These are phyloP conservation scores for Dovyalis caffra DNA, from an alignment of 345 rosid genomes.

Conservation along the genomic window DNA sequence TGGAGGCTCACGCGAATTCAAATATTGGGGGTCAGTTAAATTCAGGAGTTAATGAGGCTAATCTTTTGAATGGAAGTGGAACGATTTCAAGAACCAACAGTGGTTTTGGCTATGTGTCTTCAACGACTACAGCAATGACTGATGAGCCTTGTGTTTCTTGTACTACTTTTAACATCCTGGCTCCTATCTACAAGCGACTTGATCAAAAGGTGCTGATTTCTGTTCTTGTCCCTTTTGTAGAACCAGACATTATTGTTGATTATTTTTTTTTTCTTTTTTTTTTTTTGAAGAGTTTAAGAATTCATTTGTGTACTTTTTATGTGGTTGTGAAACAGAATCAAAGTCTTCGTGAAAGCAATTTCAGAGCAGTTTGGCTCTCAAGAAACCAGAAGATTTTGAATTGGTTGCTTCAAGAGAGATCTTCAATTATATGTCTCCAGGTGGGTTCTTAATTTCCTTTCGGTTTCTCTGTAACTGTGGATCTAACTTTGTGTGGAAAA, in stretches of 20 bases:
- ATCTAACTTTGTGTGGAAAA: not conserved
- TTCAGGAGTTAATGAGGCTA: constrained; percentile 19
- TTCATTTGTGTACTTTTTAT: not conserved
- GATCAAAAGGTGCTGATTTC: constrained; percentile 47
- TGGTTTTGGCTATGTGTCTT: constrained; percentile 11
- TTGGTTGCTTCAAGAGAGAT: constrained; percentile 54
- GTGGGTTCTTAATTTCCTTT: constrained; percentile 27
- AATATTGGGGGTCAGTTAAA: constrained; percentile 19
- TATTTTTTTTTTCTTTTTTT: not conserved
- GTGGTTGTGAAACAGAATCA: constrained; percentile 45
- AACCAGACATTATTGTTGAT: not conserved
- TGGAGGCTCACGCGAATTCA: constrained; percentile 25
- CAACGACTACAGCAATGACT: constrained; percentile 11
- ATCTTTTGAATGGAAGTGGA: not conserved
- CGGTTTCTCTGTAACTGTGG: constrained; percentile 1
- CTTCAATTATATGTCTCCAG: constrained; percentile 79
- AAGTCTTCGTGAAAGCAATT: constrained; percentile 64
- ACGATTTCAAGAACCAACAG: constrained; percentile 18
- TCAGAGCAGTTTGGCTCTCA: constrained; percentile 48
- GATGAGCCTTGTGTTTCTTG: constrained; percentile 52
- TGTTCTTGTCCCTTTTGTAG: not conserved
- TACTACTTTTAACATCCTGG: constrained; percentile 78
- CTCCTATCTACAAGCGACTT: constrained; percentile 75
- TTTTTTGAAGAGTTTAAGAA: not conserved
- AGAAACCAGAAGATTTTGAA: constrained; percentile 66